A percentile compares a stretch with the other conserved stretches of the same genome.
Evolutionary conservation across 371 early-diverging fungal genomes (phyloP).

Genomic region (Zopfochytrium polystomum): DNA sequence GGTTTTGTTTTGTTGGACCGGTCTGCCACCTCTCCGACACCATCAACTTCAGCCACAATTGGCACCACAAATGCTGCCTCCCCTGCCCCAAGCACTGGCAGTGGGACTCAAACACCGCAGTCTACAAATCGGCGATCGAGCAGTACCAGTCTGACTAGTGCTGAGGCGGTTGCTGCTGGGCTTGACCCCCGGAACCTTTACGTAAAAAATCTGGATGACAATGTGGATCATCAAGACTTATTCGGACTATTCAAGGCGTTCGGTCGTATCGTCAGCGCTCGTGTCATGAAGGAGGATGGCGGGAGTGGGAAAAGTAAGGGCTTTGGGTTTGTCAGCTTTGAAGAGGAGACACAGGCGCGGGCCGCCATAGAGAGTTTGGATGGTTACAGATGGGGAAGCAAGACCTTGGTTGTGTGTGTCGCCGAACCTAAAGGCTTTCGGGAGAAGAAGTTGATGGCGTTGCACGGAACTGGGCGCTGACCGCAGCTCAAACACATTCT

Average conservation of each 20-base stretch:
- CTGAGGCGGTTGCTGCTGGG: not conserved
- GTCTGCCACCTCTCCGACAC: too few species aligned
- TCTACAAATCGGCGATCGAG: not conserved
- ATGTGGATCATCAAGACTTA: conserved; percentile 33
- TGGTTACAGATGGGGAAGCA: conserved; percentile 24
- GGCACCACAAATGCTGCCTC: too few species aligned
- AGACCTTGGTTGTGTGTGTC: conserved; percentile 38
- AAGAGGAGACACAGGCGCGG: conserved; percentile 29
- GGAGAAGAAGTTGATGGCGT: conserved; percentile 29
- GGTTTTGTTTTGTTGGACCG: too few species aligned
- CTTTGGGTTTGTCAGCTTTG: conserved; percentile 46
- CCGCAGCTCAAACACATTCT: too few species aligned
- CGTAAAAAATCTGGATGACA: conserved; percentile 41
- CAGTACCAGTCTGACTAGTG: not conserved
- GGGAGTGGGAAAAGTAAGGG: conserved; percentile 35
- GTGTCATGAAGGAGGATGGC: conserved; percentile 43
- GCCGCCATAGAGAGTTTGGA: conserved; percentile 37
- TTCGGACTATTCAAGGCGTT: conserved; percentile 35
- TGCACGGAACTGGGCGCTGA: conserved; percentile 12
- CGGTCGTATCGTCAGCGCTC: conserved; percentile 42
- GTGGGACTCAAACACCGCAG: not conserved
- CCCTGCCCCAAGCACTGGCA: too few species aligned
- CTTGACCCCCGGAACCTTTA: conserved; percentile 42
- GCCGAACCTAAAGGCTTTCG: conserved; percentile 45
- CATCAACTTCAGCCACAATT: too few species aligned